Base-by-base conservation (phyloP, 2,329 filamentous ascomycete species). In the Verticillium klebahnii region DNA sequence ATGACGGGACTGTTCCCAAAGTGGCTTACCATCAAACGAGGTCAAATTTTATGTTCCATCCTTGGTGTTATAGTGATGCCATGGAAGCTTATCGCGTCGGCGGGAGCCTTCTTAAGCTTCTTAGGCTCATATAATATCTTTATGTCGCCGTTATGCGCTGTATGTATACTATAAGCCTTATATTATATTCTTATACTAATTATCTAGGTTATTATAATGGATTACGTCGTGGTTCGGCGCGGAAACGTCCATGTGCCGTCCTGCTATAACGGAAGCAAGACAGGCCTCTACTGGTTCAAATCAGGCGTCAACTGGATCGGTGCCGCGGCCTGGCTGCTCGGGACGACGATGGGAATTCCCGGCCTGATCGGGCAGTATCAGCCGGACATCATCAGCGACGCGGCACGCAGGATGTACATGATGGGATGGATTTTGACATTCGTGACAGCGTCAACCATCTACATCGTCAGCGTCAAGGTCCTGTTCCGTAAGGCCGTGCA, bases 211-310 rank as follows among this genome's bases (percentile, higher is more conserved):
- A 75, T 75, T 63, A 67, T 75, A 7, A 67, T 72, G 25, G 75
- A 77, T 62, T 77, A 76, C 62, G 68, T 69, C 56, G 39, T 73
- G 54, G 68, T 72, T 0, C 68, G 72, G 31, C 70, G 62, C 11
- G 73, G 74, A 14, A 75, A 75, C 59, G 59, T 75, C 5, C 66
- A 73, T 52, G 65, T 75, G 1, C 68, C 70, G 0, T 71, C 72
- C 3, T 64, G 73, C 50, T 75, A 72, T 63, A 65, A 68, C 29
- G 69, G 69, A 12, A 68, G 65, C 19, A 67, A 67, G 9, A 52
- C 57, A 1, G 69, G 69, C 2, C 66, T 71, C 1, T 76, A 76
- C 63, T 73, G 69, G 64, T 75, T 73, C 66, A 70, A 64, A 32
- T 65, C 66, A 2, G 74, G 74, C 1, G 67, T 73, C 56, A 75